phyloP scores from a whole-genome alignment of 2,329 filamentous ascomycete species.

The Dactylellina leptospora region DNA sequence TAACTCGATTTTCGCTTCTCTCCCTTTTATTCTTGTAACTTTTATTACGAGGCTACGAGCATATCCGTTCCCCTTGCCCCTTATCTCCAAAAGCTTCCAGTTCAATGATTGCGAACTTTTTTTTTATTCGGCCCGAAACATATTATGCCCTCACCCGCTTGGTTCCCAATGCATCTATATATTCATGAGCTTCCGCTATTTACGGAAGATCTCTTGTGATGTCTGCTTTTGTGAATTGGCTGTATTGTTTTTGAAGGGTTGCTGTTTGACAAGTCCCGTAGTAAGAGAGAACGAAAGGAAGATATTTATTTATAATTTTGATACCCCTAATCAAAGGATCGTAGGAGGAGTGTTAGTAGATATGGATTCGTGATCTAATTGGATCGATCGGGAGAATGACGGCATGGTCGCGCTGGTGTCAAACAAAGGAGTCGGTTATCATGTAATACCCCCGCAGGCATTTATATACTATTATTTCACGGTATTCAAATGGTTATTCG shows the following conservation, averaged over 20 bases:
- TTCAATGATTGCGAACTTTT: conserved; percentile 3
- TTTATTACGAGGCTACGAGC: conserved; percentile 45
- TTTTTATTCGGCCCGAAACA: background rate
- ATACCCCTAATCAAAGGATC: background rate
- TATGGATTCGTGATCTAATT: background rate
- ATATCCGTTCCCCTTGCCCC: conserved; percentile 10
- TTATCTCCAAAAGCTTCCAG: conserved; percentile 23
- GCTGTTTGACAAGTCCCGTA: background rate
- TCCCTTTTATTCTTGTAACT: conserved; percentile 52
- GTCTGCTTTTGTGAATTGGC: background rate
- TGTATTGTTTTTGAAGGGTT: background rate
- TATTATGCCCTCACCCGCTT: background rate
- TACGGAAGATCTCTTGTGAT: background rate
- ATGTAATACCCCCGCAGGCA: no score
- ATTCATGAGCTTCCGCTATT: background rate
- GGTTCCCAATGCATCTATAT: background rate
- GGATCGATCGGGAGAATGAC: conserved; percentile 15
- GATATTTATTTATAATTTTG: no score
- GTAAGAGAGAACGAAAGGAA: background rate
- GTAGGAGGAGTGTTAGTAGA: background rate
- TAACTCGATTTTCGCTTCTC: conserved; percentile 55
- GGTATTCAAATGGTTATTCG: no score
- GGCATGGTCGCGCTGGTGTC: conserved; percentile 27
- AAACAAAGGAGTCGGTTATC: conserved; percentile 15
- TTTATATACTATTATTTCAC: no score